phyloP scores from a whole-genome alignment of 73 alveolate genomes.

The Paraurostyla sp. region DNA sequence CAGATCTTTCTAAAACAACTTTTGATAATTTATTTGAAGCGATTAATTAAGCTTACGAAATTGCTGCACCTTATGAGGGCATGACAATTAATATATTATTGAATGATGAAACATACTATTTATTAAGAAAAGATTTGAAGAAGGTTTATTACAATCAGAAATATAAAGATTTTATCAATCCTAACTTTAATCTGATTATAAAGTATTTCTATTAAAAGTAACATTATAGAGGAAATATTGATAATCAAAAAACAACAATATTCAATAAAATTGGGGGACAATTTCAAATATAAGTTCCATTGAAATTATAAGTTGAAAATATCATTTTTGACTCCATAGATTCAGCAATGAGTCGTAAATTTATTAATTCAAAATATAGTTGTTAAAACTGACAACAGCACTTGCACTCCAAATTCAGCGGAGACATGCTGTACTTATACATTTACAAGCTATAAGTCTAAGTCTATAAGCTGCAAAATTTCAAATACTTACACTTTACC shows the following conservation, averaged over 20 bases:
- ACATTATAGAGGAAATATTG: neutral
- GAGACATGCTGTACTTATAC: no score
- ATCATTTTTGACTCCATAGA: neutral
- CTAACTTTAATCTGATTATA: neutral
- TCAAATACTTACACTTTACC: no score
- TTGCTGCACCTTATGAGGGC: slow-evolving; percentile 6
- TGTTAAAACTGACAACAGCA: no score
- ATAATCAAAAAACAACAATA: neutral
- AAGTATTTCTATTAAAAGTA: neutral
- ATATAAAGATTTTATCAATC: slow-evolving; percentile 1
- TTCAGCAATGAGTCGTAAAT: no score
- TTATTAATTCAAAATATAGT: no score
- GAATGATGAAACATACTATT: neutral
- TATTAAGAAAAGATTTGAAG: neutral
- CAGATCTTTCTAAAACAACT: neutral
- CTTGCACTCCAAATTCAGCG: no score
- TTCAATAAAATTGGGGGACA: neutral
- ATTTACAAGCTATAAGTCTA: no score
- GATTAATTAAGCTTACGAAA: neutral
- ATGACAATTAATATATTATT: neutral
- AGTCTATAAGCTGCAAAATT: no score
- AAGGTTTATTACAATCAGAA: neutral
- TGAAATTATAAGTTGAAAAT: neutral
- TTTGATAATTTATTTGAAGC: slow-evolving; percentile 7
- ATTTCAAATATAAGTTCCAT: neutral